These are phyloP conservation scores for Cyclanthera cordifolia DNA, from an alignment of 306 rosid species.

Conservation along the genomic window DNA sequence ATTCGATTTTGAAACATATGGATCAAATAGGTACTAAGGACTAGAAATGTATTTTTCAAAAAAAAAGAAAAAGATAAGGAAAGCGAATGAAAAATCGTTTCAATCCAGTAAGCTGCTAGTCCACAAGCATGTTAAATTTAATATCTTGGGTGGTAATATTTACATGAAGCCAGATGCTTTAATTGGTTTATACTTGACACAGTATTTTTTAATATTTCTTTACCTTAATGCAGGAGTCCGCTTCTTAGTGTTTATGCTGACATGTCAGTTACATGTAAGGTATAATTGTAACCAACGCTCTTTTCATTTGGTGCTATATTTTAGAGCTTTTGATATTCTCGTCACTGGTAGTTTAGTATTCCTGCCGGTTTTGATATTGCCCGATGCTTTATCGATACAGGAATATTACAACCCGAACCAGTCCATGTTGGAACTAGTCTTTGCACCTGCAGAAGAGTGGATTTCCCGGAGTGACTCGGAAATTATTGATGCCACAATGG, in stretches of 20 bases:
- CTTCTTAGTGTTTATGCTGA: constrained; percentile 96
- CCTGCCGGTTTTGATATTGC: neutral
- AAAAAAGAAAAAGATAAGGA: too few relatives aligned
- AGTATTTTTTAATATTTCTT: neutral
- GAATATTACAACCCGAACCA: constrained; percentile 83
- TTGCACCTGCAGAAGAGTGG: constrained; percentile 98
- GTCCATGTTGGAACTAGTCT: constrained; percentile 95
- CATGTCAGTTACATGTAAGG: constrained; percentile 94
- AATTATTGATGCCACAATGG: constrained; percentile 83
- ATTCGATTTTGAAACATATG: too few relatives aligned
- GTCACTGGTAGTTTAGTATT: neutral
- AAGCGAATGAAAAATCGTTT: neutral
- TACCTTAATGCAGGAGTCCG: constrained; percentile 58
- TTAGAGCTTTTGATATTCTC: neutral
- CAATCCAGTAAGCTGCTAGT: neutral
- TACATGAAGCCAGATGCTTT: neutral
- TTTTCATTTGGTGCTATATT: neutral
- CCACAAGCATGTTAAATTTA: neutral
- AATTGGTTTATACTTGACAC: neutral
- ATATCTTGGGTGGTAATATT: neutral
- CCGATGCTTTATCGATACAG: constrained; percentile 22
- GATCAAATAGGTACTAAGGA: too few relatives aligned
- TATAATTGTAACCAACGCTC: constrained; percentile 16
- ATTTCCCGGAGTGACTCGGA: constrained; percentile 70
- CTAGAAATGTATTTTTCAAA: too few relatives aligned